These are phyloP conservation scores for Aspergillus asperescens DNA, from an alignment of 495 filamentous ascomycete species.

Conservation along the genomic window DNA sequence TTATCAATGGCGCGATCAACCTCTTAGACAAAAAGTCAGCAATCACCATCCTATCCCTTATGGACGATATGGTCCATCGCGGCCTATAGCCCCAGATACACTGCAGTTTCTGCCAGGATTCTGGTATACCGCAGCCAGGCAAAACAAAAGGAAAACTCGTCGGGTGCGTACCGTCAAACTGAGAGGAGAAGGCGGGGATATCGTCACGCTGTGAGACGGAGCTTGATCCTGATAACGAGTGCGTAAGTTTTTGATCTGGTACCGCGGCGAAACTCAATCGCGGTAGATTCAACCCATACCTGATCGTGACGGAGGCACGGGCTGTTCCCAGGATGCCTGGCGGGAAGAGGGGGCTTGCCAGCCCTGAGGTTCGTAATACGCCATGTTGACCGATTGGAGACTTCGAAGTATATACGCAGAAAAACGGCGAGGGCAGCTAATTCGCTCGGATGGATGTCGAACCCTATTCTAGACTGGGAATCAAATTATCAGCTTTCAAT, in stretches of 20 bases:
- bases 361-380: conserved; percentile 85
- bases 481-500: conserved; percentile 7
- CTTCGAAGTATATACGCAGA: conserved; percentile 12
- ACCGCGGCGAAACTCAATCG: neutral
- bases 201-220: conserved; percentile 75
- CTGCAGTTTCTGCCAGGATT: neutral
- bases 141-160: neutral
- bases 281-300: conserved; percentile 47
- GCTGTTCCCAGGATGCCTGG: conserved; percentile 75
- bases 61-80: neutral
- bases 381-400: conserved; percentile 51
- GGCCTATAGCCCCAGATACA: neutral
- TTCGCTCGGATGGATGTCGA: conserved; percentile 23
- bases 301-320: conserved; percentile 78
- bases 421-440: conserved; percentile 27
- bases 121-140: neutral
- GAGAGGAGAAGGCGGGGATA: conserved; percentile 71
- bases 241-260: conserved; percentile 3
- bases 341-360: conserved; percentile 64
- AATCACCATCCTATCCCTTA: conserved; percentile 9
- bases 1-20: conserved; percentile 95
- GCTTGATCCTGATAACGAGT: conserved; percentile 58
- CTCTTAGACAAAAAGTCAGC: conserved; percentile 55
- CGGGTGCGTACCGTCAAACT: conserved; percentile 75
- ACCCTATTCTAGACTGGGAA: conserved; percentile 2